Conservation (phyloP, 2,329 filamentous ascomycete species). For the Beauveria rudraprayagi region DNA sequence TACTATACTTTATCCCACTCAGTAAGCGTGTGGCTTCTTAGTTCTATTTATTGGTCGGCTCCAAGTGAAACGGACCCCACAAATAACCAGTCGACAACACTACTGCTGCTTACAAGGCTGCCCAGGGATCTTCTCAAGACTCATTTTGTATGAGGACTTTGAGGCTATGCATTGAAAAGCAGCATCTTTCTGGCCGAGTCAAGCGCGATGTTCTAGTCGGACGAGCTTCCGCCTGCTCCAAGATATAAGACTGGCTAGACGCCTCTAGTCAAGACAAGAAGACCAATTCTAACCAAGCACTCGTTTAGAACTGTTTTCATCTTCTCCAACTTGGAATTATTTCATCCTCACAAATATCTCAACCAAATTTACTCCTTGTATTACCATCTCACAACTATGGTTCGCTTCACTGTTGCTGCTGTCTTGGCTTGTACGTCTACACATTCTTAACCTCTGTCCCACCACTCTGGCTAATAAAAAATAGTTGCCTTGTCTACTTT, state of each 20-base stretch:
- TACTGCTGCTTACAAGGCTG: too few species aligned
- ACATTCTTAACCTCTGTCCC: not conserved
- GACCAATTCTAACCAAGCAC: not conserved
- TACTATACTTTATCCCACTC: not conserved
- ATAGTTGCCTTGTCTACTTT: not conserved
- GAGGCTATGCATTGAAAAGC: not conserved
- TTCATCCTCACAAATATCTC: not conserved
- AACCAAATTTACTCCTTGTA: not conserved
- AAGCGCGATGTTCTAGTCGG: not conserved
- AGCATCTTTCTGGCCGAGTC: not conserved
- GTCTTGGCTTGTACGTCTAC: not conserved
- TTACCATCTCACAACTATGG: not conserved
- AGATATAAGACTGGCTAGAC: not conserved
- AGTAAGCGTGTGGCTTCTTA: not conserved
- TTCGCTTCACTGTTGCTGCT: not conserved
- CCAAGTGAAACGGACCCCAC: not conserved
- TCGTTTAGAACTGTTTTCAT: not conserved
- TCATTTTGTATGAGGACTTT: not conserved
- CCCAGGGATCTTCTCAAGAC: too few species aligned
- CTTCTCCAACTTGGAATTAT: not conserved
- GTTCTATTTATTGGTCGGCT: too few species aligned
- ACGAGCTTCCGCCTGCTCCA: not conserved
- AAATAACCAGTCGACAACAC: not conserved
- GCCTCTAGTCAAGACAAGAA: not conserved
- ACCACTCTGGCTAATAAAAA: not conserved